Evolutionary conservation across 1,139 yeast species (phyloP), one percentile per base, ranked within the genome.

Genomic region (Geotrichum candidum): DNA sequence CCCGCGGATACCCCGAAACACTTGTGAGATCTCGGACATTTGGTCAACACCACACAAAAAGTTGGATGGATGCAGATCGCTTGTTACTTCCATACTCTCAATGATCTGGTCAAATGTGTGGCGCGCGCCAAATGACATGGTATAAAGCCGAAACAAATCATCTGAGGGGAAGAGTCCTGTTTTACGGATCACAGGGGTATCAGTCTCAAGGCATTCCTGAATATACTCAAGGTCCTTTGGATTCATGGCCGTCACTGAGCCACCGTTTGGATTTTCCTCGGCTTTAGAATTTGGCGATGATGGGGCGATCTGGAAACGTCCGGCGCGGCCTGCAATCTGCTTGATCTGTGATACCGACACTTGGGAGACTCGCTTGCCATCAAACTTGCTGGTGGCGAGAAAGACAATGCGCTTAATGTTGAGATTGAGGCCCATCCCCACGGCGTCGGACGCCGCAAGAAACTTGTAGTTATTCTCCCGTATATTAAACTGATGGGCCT

Each of bases 271-370:
- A 55, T 60, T 59, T 7, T 53, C 66, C 53, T 56, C 65, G 9
- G 61, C 60, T 18, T 59, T 53, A 22, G 61, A 56, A 33, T 56
- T 61, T 7, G 63, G 62, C 4, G 56, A 45, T 13, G 56, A 59
- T 1, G 68, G 66, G 15, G 73, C 67, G 6, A 76, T 73, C 1
- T 74, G 71, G 69, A 78, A 94, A 64, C 99, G 76, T 0, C 99
- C 99, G 0, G 99, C 99, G 66, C 99, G 79, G 0, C 99, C 99
- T 1, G 96, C 98, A 66, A 94, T 94, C 73, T 94, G 99, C 72
- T 90, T 90, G 35, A 87, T 82, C 61, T 87, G 85, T 1, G 77
- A 72, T 25, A 64, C 53, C 0, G 96, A 86, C 2, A 76, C 75
- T 65, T 79, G 74, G 25, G 74, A 76, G n/a, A 51, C 57, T 11